These are phyloP conservation scores for Lignosus rhinocerotis DNA, from an alignment of 1,284 basidiomycete species.

Conservation along the genomic window DNA sequence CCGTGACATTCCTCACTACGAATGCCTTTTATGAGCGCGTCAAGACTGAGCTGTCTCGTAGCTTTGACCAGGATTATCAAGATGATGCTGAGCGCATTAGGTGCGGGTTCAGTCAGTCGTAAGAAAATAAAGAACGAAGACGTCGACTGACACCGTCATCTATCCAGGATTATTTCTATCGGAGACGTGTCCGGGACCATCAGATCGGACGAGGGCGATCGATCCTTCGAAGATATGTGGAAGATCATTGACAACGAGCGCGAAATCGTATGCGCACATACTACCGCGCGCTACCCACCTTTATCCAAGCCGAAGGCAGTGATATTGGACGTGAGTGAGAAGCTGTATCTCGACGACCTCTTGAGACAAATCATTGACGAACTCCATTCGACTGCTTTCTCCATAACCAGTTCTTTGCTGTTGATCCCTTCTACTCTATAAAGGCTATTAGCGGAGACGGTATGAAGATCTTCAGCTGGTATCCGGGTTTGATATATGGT, in stretches of 20 bases:
- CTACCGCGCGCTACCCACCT: background rate
- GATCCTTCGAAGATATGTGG: background rate
- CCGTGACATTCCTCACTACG: constrained; percentile 10
- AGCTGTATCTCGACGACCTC: no score
- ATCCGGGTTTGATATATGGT: constrained; percentile 7
- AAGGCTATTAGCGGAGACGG: background rate
- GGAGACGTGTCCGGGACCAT: background rate
- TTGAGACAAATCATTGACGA: background rate
- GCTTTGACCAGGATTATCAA: constrained; percentile 7
- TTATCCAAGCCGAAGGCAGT: constrained; percentile 7
- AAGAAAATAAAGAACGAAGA: no score
- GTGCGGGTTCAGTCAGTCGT: background rate
- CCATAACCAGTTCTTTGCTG: constrained; percentile 16
- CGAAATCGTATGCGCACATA: constrained; percentile 6
- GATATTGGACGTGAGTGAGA: constrained; percentile 10
- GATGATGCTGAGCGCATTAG: background rate
- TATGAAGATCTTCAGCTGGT: constrained; percentile 22
- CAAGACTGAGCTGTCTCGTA: constrained; percentile 8
- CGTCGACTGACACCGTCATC: no score
- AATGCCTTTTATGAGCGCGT: constrained; percentile 5
- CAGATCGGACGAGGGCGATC: background rate
- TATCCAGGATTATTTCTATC: background rate
- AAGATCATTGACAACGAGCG: background rate
- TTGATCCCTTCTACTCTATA: constrained; percentile 5
- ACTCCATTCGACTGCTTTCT: background rate